Evolutionary conservation across 495 filamentous ascomycete species (phyloP), one percentile per base, ranked within the genome.

Genomic region (Xylaria cubensis): DNA sequence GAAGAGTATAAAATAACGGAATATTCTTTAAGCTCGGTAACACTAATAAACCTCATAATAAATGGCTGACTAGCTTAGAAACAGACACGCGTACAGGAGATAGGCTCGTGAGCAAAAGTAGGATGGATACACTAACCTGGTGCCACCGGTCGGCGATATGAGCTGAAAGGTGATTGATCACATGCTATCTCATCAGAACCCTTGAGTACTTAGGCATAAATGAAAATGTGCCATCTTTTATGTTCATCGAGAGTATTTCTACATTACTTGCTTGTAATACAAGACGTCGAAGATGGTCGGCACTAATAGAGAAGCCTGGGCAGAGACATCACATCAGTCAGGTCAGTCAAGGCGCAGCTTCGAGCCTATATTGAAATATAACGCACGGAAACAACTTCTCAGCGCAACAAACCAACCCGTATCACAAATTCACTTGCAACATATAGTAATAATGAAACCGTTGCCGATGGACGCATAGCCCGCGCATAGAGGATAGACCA

Each of bases 161-260:
- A 34, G 32, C 34, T 21, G 12, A 61, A 21, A 61, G 32, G 7
- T 61, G 58, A 61, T 32, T 61, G 58, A 13, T 61, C 58, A 61
- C 53, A 56, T 56, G 4, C 12, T 32, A 7, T 1, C 1, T 61
- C 4, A 21, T 19, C 21, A 36, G n/a, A 39, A 39, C 39, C 17
- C 4, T 61, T 19, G 19, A 39, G 32, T 19, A 56, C 12, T 42
- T 2, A 42, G 12, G 39, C 2, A 1, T 17, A 13, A 17, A 56
- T 61, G 4, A 2, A 32, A 32, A 4, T 7, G 5, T 61, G 55
- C 26, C 19, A 5, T 36, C 4, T 2, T 56, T 32, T 29, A 32
- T 32, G 15, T 56, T 17, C 1, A 17, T 32, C 15, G 10, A 17
- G 53, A 5, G 32, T 29, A 8, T 36, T 36, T n/a, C 55, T 59